Conservation (phyloP, 2,329 filamentous ascomycete genomes). For the Aspergillus cejpii region DNA sequence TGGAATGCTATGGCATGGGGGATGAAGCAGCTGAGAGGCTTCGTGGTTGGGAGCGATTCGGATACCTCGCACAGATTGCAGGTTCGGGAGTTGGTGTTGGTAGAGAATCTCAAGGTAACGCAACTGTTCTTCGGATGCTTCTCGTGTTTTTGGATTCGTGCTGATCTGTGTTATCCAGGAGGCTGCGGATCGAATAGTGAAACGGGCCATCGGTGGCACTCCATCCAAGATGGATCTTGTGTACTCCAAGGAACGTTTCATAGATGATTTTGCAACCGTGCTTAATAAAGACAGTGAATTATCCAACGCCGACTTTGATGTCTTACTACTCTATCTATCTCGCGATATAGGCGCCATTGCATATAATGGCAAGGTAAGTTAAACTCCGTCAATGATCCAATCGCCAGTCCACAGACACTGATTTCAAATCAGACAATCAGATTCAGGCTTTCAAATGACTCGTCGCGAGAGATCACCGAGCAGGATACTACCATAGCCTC, state of each 20-base stretch:
- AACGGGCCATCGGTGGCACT: constrained; percentile 39
- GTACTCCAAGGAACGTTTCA: constrained; percentile 61
- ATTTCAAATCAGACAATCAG: constrained; percentile 57
- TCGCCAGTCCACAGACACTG: constrained; percentile 9
- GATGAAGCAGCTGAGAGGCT: constrained; percentile 57
- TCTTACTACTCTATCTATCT: constrained; percentile 63
- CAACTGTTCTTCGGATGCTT: neutral
- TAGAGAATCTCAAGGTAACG: constrained; percentile 53
- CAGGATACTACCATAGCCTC: constrained; percentile 78
- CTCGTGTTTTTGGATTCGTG: constrained; percentile 9
- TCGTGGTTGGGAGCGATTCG: constrained; percentile 44
- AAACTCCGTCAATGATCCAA: constrained; percentile 4
- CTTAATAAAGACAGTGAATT: constrained; percentile 47
- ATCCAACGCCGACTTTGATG: constrained; percentile 59
- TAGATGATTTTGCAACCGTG: constrained; percentile 50
- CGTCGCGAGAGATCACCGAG: constrained; percentile 54
- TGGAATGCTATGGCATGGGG: constrained; percentile 71
- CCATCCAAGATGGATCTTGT: constrained; percentile 57
- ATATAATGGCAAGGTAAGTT: constrained; percentile 43
- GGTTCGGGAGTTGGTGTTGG: constrained; percentile 41
- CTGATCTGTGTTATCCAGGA: constrained; percentile 32
- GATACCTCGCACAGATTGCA: constrained; percentile 32
- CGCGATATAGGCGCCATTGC: constrained; percentile 55
- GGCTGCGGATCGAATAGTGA: constrained; percentile 50
- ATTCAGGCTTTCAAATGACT: constrained; percentile 54